Conservation (phyloP, 345 rosid genomes). For the Durio zibethinus region DNA sequence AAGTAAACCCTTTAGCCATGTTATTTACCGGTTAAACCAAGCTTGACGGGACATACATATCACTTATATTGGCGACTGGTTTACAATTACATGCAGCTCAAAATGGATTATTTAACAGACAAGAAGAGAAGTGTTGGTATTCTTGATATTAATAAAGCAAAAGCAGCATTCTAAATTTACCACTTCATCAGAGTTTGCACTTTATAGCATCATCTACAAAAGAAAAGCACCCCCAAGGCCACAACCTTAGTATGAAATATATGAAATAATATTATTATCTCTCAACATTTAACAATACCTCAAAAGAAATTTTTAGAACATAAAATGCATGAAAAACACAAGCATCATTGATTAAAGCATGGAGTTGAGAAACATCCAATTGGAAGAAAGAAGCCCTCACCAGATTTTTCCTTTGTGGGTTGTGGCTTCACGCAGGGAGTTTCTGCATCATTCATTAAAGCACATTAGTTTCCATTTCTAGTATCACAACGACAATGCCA, state of each 20-base stretch:
- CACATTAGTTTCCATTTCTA: conserved; percentile 17
- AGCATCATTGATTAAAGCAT: neutral
- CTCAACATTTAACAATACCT: neutral
- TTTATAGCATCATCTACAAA: neutral
- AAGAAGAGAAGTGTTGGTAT: neutral
- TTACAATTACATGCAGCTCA: neutral
- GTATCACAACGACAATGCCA: neutral
- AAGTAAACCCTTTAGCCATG: neutral
- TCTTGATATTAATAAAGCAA: neutral
- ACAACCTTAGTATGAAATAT: neutral
- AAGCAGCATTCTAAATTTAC: neutral
- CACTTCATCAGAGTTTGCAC: neutral
- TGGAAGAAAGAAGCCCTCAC: conserved; percentile 29
- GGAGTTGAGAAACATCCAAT: conserved; percentile 4
- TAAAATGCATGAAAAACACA: conserved; percentile 1
- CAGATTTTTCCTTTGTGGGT: conserved; percentile 34
- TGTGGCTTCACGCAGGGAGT: conserved; percentile 64
- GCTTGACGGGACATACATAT: neutral
- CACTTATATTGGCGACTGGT: neutral
- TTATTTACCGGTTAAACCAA: neutral
- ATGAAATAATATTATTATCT: neutral
- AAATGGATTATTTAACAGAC: neutral
- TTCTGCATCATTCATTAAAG: conserved; percentile 48
- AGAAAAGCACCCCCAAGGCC: neutral
- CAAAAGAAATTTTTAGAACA: neutral